These are phyloP conservation scores for Hymenoscyphus occultus DNA, from an alignment of 2,329 filamentous ascomycete genomes.

Conservation along the genomic window DNA sequence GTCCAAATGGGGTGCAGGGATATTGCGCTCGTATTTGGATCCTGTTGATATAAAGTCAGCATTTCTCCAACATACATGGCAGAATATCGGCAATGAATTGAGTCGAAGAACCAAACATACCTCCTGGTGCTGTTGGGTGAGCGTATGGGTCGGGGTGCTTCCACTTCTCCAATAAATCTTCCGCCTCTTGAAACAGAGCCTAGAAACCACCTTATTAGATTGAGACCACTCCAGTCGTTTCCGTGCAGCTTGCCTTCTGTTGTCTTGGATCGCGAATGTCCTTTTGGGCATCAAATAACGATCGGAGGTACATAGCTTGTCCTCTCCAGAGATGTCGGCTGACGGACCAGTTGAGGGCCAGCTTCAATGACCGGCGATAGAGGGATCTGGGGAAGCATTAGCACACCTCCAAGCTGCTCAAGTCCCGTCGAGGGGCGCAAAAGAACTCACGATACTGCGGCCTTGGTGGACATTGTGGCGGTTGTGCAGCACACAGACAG, in stretches of 20 bases:
- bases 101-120: constrained; percentile 47
- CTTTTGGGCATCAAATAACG: constrained; percentile 91
- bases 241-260: constrained; percentile 56
- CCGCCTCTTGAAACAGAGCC: constrained; percentile 83
- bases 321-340: constrained; percentile 92
- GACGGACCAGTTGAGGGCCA: constrained; percentile 92
- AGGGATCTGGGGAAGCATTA: constrained; percentile 54
- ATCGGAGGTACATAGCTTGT: constrained; percentile 93
- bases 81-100: neutral
- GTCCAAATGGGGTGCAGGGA: constrained; percentile 74
- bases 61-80: neutral
- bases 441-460: constrained; percentile 35
- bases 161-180: constrained; percentile 85
- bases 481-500: constrained; percentile 3
- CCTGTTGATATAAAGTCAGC: constrained; percentile 48
- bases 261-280: constrained; percentile 79
- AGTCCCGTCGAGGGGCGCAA: neutral
- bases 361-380: constrained; percentile 89
- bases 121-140: constrained; percentile 87
- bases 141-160: constrained; percentile 96
- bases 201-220: constrained; percentile 41
- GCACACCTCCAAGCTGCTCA: constrained; percentile 7
- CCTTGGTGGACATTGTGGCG: constrained; percentile 37
- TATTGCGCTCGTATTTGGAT: constrained; percentile 93
- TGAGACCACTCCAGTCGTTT: neutral